Base-by-base conservation (phyloP, 2,329 filamentous ascomycete species). In the Aspergillus alliaceus region DNA sequence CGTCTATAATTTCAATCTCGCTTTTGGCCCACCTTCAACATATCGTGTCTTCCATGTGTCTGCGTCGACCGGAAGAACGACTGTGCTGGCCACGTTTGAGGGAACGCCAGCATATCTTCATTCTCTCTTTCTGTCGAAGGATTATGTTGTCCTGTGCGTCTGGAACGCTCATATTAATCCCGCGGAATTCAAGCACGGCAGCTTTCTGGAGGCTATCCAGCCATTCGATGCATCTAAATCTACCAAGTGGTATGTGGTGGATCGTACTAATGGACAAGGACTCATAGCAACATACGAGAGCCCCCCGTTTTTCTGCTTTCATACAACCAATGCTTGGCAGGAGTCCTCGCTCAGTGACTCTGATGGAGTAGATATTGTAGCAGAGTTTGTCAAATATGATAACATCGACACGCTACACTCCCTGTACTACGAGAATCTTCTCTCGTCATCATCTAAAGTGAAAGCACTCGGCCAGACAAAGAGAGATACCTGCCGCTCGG, bases 1-100 rank as follows among this genome's bases (percentile, higher is more conserved):
- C 61, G 69, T 90, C 6, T 93, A 85, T 80, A 96, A 95, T 74
- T 93, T 85, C 75, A 96, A 96, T 67, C 82, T 93, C n/a, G 80
- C 86, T 0, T 70, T 90, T 18, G 86, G 86, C 0, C 73, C 70
- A 0, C 69, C 68, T 0, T 72, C 84, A 1, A 84, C 80, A 0
- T 95, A 93, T 68, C 85, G 88, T 15, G 68, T 95, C 15, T 95
- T 93, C 71, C 77, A 82, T 1, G 83, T 86, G 2, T 87, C 82
- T 18, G 83, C 85, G 0, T 70, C 79, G 0, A 88, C 85, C 0
- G 89, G 87, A 0, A 77, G 84, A 54, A 90, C 89, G 0, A 82
- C 85, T 0, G 86, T 95, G 18, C 80, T 96, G 0, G 90, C 90
- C 3, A 86, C 83, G 0, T 84, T 95, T 58, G 72, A 75, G 0